Base-by-base conservation (phyloP, 257 asterid species). In the Lantana camara region DNA sequence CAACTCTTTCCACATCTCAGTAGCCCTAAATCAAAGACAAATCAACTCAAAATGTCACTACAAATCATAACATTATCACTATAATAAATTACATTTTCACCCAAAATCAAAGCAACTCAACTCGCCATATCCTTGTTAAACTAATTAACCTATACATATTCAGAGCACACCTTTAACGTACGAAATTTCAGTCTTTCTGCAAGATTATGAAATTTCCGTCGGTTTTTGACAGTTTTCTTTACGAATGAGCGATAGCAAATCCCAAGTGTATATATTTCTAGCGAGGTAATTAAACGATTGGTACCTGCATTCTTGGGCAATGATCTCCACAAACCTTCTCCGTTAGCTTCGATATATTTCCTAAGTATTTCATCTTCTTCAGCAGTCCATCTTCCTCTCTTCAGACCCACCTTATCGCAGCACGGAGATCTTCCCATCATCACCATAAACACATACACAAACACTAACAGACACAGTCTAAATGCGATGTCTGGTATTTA, bases 301-400 rank as follows among this genome's bases (percentile, higher is more conserved):
- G 0, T 74, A 91, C 98, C 98, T 27, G 98, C 98, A 82, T 92
- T 86, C 67, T 85, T 83, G 57, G 98, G 98, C 34, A 92, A 64
- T 5, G 96, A 79, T 73, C 97, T 85, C 97, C 96, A 92, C 0
- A 88, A 85, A 40, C 97, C 98, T 77, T 92, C 96, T 7, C 98
- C 98, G 49, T 87, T 71, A 7, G 77, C 77, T 47, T 68, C 54
- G 17, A 92, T 87, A 64, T 87, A 92, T 5, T 79, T 85, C 45
- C 67, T 67, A 24, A 92, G 86, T 15, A 72, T 67, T 14, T 80
- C 81, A 62, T 92, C 97, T 82, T 92, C 98, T 55, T 92, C 98
- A 0, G 80, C 72, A 5, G 96, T 85, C 97, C 98, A 92, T 72
- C 92, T 80, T 41, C 98, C 98, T 56, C 89, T 80, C 32, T 73